These are phyloP conservation scores for Kodamaea kaohsiungensis DNA, from an alignment of 805 yeast species.

Conservation along the genomic window DNA sequence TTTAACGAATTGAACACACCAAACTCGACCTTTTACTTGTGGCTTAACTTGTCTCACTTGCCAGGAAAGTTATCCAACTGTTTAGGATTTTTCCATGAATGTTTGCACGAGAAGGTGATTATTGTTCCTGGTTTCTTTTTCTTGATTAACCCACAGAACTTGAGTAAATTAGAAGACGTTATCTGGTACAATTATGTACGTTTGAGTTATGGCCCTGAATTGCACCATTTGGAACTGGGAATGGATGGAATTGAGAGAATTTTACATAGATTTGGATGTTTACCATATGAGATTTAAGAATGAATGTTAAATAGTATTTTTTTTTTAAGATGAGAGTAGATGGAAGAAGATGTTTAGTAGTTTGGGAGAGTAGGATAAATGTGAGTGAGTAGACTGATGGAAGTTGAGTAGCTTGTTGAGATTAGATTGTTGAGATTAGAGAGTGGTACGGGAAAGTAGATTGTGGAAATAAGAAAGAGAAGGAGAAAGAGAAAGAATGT, in stretches of 20 bases:
- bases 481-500: no score
- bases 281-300: constrained; percentile 30
- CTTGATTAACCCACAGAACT: constrained; percentile 56
- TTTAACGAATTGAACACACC: constrained; percentile 48
- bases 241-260: constrained; percentile 62
- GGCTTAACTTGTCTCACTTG: constrained; percentile 57
- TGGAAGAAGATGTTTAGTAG: no score
- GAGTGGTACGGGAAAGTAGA: no score
- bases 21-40: constrained; percentile 58
- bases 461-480: no score
- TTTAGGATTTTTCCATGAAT: constrained; percentile 64
- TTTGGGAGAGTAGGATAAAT: background rate
- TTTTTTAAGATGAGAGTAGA: no score
- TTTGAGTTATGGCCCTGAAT: constrained; percentile 61
- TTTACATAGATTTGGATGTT: constrained; percentile 42
- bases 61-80: constrained; percentile 59
- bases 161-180: constrained; percentile 50
- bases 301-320: background rate
- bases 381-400: no score
- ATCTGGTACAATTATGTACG: constrained; percentile 61
- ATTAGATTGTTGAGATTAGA: no score
- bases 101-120: constrained; percentile 58
- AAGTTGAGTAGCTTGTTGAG: no score
- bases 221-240: constrained; percentile 50
- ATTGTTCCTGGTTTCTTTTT: constrained; percentile 66